Base-by-base conservation (phyloP, 2,329 filamentous ascomycete genomes). In the Periconia digitata region DNA sequence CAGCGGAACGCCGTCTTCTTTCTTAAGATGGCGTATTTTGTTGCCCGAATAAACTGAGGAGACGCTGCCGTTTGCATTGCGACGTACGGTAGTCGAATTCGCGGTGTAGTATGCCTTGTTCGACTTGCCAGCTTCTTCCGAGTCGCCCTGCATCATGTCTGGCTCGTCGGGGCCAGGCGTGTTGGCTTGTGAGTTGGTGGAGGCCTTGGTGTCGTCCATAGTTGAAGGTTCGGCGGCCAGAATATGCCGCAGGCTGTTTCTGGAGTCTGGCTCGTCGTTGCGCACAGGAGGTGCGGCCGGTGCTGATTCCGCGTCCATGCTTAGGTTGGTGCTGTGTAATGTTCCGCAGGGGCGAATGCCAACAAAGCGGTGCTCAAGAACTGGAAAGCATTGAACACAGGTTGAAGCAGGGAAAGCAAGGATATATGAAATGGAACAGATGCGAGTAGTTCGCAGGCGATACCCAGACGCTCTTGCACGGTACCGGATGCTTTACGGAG, bases 1-100 rank as follows among this genome's bases (percentile, higher is more conserved):
- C 3, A 95, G 79, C 40, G 90, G 90, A 58, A 92, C 88, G 63
- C 90, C 90, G 64, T 95, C 90, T 53, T 92, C 89, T 71, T 94
- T 94, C 73, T 95, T 95, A 44, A 95, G 74, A 69, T 94, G 89
- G 44, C 87, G 77, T 49, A 95, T 90, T 75, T 94, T 95, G 67
- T 85, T 86, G 18, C 83, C 84, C 17, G 83, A 85, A 65, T 85
- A 86, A 18, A 85, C 83, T 0, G 83, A 85, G 5, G 82, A 84
- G 43, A 85, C 83, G 45, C 81, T 85, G 46, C 83, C 83, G 62
- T 84, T 85, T 22, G 82, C 80, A 68, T 85, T 84, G 56, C 81
- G 81, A 53, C 83, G 74, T 36, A 79, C 83, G 42, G 74, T 77
- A 2, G 74, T 74, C 3, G 76, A 75, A 13, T 74, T 78, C 6